Conservation (phyloP, 2,329 filamentous ascomycete species). For the Atkinsonella texensis region DNA sequence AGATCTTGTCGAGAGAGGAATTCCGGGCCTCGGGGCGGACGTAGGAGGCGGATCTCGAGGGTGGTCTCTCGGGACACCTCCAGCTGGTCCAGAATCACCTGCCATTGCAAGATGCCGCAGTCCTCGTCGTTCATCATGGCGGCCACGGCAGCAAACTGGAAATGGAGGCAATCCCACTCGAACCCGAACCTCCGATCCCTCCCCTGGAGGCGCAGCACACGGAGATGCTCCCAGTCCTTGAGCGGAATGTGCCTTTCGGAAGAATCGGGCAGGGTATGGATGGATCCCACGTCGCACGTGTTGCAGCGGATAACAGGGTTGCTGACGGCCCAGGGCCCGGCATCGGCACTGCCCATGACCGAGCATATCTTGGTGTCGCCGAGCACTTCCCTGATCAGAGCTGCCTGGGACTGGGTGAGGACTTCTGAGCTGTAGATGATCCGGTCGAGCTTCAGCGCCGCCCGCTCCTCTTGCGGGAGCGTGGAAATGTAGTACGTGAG, state of each 20-base stretch:
- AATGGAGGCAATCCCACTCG: conserved; percentile 25
- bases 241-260: conserved; percentile 9
- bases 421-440: conserved; percentile 33
- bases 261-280: conserved; percentile 20
- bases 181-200: conserved; percentile 32
- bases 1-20: conserved; percentile 1
- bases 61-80: conserved; percentile 13
- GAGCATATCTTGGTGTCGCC: conserved; percentile 25
- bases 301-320: conserved; percentile 28
- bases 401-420: conserved; percentile 20
- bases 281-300: conserved; percentile 27
- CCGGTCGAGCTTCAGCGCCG: conserved; percentile 23
- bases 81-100: conserved; percentile 24
- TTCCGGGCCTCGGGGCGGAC: conserved; percentile 3
- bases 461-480: conserved; percentile 9
- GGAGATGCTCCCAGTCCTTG: conserved; percentile 14
- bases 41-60: conserved; percentile 17
- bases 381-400: conserved; percentile 18
- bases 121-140: conserved; percentile 12
- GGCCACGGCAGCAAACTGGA: conserved; percentile 22
- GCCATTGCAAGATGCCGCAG: conserved; percentile 28
- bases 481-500: conserved; percentile 23
- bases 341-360: conserved; percentile 29
- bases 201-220: conserved; percentile 25
- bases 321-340: conserved; percentile 25